Conservation (phyloP, 805 yeast genomes). For the Candida hungchunana region DNA sequence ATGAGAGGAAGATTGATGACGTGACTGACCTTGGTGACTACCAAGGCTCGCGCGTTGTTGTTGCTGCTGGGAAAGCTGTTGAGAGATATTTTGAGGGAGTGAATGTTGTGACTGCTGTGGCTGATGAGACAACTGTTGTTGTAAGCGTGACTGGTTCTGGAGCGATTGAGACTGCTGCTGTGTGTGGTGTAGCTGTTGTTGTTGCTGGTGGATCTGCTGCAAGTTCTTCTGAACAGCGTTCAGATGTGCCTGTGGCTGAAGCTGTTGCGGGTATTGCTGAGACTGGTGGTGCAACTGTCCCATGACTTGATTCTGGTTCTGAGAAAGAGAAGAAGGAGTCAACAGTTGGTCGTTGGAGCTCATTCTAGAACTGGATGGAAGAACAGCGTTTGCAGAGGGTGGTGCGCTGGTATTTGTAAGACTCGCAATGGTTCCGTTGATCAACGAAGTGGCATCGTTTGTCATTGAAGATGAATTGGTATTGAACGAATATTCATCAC, state of each 20-base stretch:
- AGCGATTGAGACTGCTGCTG: conserved; percentile 8
- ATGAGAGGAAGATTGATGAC: conserved; percentile 3
- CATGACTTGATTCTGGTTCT: conserved; percentile 7
- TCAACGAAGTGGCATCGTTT: conserved; percentile 17
- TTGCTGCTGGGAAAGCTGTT: conserved; percentile 3
- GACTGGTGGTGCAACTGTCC: conserved; percentile 2
- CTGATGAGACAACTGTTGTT: conserved; percentile 4
- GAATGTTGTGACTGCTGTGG: conserved; percentile 10
- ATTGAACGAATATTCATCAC: conserved; percentile 17
- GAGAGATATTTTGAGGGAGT: conserved; percentile 5
- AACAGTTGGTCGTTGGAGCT: conserved; percentile 18
- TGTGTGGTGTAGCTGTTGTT: conserved; percentile 12
- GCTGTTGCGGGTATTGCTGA: conserved; percentile 6
- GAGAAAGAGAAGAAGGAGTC: conserved; percentile 15
- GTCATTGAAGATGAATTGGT: conserved; percentile 10
- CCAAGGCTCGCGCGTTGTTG: conserved; percentile 1
- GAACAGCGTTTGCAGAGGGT: conserved; percentile 7
- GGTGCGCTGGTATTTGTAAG: conserved; percentile 10
- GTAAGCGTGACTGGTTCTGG: conserved; percentile 4
- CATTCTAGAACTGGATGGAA: conserved; percentile 17
- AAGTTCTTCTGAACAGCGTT: background rate
- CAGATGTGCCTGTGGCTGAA: conserved; percentile 8
- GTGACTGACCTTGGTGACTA: background rate
- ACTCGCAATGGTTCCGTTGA: conserved; percentile 23
- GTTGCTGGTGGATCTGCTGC: conserved; percentile 10